These are phyloP conservation scores for Sphagnum tenellum DNA, from an alignment of 225 moss, liverwort and hornwort genomes.

Conservation along the genomic window DNA sequence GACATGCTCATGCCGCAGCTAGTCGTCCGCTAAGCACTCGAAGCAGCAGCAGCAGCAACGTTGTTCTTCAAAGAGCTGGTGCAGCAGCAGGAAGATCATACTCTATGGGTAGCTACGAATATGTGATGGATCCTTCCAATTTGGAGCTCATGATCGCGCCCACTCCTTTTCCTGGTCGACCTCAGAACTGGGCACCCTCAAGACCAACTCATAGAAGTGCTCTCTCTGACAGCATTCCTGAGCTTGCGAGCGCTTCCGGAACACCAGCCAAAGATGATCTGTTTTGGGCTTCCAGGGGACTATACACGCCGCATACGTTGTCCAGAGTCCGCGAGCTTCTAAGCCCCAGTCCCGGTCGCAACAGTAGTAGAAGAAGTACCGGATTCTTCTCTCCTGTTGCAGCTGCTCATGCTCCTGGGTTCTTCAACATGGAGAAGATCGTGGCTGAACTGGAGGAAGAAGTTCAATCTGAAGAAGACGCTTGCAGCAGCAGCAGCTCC, in stretches of 20 bases:
- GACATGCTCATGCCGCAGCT: too few species aligned
- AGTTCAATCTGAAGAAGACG: too few species aligned
- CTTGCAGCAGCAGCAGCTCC: too few species aligned
- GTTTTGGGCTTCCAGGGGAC: constrained; percentile 39
- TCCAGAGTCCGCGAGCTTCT: too few species aligned
- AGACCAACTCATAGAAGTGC: constrained; percentile 21
- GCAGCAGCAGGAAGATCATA: constrained; percentile 25
- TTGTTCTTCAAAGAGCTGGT: constrained; percentile 2
- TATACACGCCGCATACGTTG: constrained; percentile 1
- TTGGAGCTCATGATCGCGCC: constrained; percentile 45
- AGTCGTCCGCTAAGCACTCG: too few species aligned
- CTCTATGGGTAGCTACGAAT: constrained; percentile 46
- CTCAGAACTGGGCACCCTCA: too few species aligned
- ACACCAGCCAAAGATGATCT: constrained; percentile 34
- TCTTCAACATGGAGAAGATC: too few species aligned
- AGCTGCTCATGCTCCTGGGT: too few species aligned
- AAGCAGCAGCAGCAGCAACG: neutral
- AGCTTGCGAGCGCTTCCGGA: constrained; percentile 31
- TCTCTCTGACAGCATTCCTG: constrained; percentile 46
- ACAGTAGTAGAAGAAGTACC: too few species aligned
- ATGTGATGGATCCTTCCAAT: constrained; percentile 35
- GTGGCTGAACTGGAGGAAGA: too few species aligned
- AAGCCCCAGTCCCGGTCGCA: too few species aligned
- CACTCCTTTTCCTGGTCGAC: constrained; percentile 32
- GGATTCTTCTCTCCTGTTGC: too few species aligned